Evolutionary conservation across 768 basidiomycete genomes (phyloP).

Genomic region (Tulasnella sp.): DNA sequence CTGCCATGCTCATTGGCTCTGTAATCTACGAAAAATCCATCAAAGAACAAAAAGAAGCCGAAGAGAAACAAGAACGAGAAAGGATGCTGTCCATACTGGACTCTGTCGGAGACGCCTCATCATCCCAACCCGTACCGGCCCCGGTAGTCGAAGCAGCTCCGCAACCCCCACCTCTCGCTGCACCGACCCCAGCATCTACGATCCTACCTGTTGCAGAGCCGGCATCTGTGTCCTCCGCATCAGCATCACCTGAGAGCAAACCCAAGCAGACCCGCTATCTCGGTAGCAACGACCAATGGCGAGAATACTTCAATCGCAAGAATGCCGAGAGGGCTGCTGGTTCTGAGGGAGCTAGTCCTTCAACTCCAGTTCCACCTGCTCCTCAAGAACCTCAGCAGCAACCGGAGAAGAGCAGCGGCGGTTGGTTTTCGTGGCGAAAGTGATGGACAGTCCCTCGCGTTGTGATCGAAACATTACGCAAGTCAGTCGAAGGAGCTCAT

Average conservation of each 20-base stretch:
- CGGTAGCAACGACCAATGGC: not conserved
- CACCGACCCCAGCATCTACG: not conserved
- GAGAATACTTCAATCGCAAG: not conserved
- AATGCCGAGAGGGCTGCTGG: not conserved
- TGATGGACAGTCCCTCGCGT: not conserved
- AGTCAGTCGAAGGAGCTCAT: not conserved
- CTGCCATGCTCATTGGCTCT: constrained; percentile 23
- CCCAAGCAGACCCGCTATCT: not conserved
- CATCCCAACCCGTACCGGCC: not conserved
- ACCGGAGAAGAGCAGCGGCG: not conserved
- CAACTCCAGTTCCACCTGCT: not conserved
- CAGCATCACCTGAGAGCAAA: not conserved
- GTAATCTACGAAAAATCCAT: constrained; percentile 14
- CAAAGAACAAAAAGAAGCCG: constrained; percentile 5
- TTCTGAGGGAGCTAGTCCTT: not conserved
- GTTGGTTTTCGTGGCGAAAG: not conserved
- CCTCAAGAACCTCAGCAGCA: not conserved
- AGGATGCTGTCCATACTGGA: constrained; percentile 13
- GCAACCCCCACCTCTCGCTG: not conserved
- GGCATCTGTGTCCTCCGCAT: not conserved
- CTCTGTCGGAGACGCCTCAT: constrained; percentile 1
- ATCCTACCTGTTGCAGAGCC: not conserved
- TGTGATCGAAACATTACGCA: not conserved
- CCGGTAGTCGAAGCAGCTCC: not conserved
- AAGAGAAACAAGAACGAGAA: constrained; percentile 15